phyloP scores from a whole-genome alignment of 2,329 filamentous ascomycete genomes.

The Coniochaeta pulveracea region DNA sequence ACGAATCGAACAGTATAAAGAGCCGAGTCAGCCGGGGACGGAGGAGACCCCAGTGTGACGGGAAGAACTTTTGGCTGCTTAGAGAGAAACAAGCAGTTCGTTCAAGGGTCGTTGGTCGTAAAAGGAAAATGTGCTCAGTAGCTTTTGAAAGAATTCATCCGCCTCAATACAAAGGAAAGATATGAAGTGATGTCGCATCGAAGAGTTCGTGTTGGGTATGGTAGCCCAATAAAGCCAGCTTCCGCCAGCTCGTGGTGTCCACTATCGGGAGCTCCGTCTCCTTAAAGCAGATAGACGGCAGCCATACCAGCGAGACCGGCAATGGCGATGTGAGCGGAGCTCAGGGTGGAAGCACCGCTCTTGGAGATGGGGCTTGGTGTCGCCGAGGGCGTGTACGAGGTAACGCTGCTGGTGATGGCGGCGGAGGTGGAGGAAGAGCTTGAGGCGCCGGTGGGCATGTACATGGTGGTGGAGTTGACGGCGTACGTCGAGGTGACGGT shows the following conservation, averaged over 20 bases:
- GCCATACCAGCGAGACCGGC: slow-evolving; percentile 39
- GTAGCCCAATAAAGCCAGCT: background rate
- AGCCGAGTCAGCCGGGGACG: background rate
- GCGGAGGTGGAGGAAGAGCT: slow-evolving; percentile 15
- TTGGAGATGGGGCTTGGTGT: slow-evolving; percentile 21
- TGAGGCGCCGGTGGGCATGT: slow-evolving; percentile 12
- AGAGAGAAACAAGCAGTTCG: slow-evolving; percentile 1
- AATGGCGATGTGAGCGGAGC: slow-evolving; percentile 30
- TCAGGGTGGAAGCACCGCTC: slow-evolving; percentile 31
- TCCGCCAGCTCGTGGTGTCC: background rate
- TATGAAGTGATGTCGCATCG: slow-evolving; percentile 19
- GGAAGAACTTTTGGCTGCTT: slow-evolving; percentile 3
- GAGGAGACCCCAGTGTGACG: background rate
- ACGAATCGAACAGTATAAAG: slow-evolving; percentile 2
- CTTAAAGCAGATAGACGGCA: slow-evolving; percentile 40
- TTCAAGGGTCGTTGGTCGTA: slow-evolving; percentile 3
- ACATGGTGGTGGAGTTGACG: slow-evolving; percentile 19
- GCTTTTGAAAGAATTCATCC: background rate
- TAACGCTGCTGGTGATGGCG: slow-evolving; percentile 14
- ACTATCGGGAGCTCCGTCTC: slow-evolving; percentile 2
- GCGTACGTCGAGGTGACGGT: slow-evolving; percentile 23
- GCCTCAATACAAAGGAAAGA: slow-evolving; percentile 11
- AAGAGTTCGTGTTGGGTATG: slow-evolving; percentile 12
- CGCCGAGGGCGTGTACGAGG: slow-evolving; percentile 19
- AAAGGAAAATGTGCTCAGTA: slow-evolving; percentile 1